Evolutionary conservation across 1,139 yeast genomes (phyloP).

Genomic region (Sugiyamaella novakii): DNA sequence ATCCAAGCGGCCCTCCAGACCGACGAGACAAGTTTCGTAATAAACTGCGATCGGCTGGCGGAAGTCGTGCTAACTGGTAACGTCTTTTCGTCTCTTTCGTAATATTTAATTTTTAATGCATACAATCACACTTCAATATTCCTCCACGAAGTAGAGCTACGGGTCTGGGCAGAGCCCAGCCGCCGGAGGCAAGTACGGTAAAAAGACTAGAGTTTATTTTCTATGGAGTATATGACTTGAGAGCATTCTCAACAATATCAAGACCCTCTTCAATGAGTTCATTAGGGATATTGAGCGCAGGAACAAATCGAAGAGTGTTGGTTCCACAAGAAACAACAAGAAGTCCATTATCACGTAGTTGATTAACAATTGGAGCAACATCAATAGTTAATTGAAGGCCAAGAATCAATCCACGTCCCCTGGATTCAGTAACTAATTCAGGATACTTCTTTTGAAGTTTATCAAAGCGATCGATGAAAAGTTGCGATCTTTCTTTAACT

Average conservation of each 20-base stretch:
- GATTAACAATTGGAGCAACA: constrained; percentile 64
- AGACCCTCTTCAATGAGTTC: constrained; percentile 71
- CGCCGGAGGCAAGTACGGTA: constrained; percentile 6
- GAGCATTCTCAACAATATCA: constrained; percentile 54
- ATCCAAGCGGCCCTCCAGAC: constrained; percentile 10
- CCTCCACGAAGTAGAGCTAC: no score
- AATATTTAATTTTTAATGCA: no score
- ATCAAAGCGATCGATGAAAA: constrained; percentile 54
- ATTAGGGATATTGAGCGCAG: constrained; percentile 82
- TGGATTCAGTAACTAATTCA: constrained; percentile 55
- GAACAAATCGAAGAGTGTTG: constrained; percentile 86
- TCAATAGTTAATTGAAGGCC: constrained; percentile 77
- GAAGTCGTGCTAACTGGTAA: constrained; percentile 33
- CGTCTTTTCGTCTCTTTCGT: no score
- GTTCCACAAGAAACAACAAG: constrained; percentile 88
- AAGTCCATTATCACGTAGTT: constrained; percentile 77
- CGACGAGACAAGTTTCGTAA: constrained; percentile 31
- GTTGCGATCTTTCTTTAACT: constrained; percentile 61
- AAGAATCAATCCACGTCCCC: constrained; percentile 85
- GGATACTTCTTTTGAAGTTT: constrained; percentile 60
- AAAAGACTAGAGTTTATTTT: not conserved
- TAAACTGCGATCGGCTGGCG: constrained; percentile 33
- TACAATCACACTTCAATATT: no score
- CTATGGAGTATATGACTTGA: constrained; percentile 7
- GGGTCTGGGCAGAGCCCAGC: constrained; percentile 13